These are phyloP conservation scores for Wolfiporia cocos DNA, from an alignment of 1,284 basidiomycete genomes.

Conservation along the genomic window DNA sequence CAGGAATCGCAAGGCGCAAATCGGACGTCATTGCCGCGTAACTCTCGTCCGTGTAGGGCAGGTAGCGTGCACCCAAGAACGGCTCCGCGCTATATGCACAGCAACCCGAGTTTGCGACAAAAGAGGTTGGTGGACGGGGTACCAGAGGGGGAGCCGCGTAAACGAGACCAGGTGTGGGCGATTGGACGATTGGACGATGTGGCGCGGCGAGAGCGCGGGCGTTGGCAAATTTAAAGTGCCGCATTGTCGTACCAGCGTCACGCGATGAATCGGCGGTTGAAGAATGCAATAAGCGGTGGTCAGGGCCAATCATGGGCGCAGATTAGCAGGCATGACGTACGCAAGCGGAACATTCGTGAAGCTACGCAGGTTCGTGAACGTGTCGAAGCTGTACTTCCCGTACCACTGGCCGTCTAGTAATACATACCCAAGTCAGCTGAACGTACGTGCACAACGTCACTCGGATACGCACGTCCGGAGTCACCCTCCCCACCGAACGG, in stretches of 20 bases:
- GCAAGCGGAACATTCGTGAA: slow-evolving; percentile 33
- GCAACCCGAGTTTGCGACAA: no score
- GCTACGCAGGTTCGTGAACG: slow-evolving; percentile 39
- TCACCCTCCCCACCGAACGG: slow-evolving; percentile 45
- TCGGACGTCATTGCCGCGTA: not conserved
- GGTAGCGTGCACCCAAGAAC: slow-evolving; percentile 25
- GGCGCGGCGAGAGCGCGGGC: no score
- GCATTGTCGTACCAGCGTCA: no score
- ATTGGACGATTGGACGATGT: no score
- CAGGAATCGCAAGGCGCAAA: not conserved
- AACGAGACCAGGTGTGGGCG: no score
- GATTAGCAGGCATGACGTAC: slow-evolving; percentile 17
- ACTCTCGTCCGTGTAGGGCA: slow-evolving; percentile 29
- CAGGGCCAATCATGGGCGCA: not conserved
- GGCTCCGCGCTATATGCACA: slow-evolving; percentile 29
- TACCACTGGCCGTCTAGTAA: slow-evolving; percentile 38
- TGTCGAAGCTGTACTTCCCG: slow-evolving; percentile 39
- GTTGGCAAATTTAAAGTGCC: no score
- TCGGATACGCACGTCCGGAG: slow-evolving; percentile 35
- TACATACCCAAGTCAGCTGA: no score
- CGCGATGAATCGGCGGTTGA: no score
- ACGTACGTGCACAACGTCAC: no score
- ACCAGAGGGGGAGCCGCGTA: no score
- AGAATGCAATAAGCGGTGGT: not conserved
- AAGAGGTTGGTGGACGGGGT: no score